Conservation (phyloP, 106 monocot species). For the Chionographis japonica region DNA sequence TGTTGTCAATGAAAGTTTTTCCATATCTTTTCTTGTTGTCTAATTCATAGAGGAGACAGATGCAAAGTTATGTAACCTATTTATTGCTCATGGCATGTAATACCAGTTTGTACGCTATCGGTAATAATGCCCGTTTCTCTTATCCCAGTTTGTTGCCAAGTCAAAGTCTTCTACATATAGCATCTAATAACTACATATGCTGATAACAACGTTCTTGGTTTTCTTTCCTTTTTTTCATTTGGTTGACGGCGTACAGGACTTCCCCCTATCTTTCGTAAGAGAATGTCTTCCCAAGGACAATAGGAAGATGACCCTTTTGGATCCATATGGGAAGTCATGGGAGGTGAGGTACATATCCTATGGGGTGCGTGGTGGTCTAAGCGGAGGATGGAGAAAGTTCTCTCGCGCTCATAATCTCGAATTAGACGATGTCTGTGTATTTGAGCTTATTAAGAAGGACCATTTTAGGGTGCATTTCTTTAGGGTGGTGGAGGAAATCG, state of each 20-base stretch:
- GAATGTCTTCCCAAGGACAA: conserved; percentile 6
- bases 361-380: conserved; percentile 2
- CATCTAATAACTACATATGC: no score
- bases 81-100: no score
- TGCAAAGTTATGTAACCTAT: no score
- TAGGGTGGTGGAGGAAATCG: conserved; percentile 26
- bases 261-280: conserved; percentile 14
- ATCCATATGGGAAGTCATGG: conserved; percentile 10
- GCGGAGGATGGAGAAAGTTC: conserved; percentile 21
- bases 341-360: conserved; percentile 9
- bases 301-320: conserved; percentile 7
- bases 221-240: no score
- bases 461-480: conserved; percentile 24
- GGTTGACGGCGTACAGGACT: neutral
- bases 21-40: no score
- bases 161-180: no score
- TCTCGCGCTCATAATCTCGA: conserved; percentile 16
- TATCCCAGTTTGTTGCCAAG: no score
- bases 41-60: no score
- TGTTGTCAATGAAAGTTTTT: no score
- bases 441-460: conserved; percentile 14
- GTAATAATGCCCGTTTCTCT: no score
- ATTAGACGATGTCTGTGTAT: conserved; percentile 16
- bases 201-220: no score
- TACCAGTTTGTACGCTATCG: no score